Base-by-base conservation (phyloP, 1,284 basidiomycete genomes). In the Ustilago hordei region DNA sequence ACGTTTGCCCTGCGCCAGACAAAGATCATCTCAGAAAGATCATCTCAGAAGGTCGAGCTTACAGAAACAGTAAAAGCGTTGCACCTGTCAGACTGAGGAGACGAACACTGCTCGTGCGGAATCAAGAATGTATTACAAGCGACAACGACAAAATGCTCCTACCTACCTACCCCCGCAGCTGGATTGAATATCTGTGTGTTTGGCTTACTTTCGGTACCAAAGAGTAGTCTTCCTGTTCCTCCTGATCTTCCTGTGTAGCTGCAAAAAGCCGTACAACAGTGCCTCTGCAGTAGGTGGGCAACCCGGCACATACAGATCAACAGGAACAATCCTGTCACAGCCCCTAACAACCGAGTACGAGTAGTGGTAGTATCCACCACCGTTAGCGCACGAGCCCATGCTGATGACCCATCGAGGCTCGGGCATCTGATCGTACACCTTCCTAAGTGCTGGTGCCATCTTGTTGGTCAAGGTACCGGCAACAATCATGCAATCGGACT, bases 401-500 rank as follows among this genome's bases (percentile, higher is more conserved):
- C 95, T 97, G 85, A 99, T 94, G 66, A 99, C 97, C 96, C 96
- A 99, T 32, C 83, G 81, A 32, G 80, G 86, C 75, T 85, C 73
- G 58, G 85, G 86, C 85, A 87, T 87, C 78, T 83, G 80, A 69
- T 81, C 78, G 74, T 84, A 74, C 74, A 76, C 84, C 75, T 79
- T 71, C 55, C 79, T 63, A 70, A 75, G 67, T 55, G 80, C 77
- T 1, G 97, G 97, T 4, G 95, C 97, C 97, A 99, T 99, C 89
- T 99, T 99, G 90, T 99, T 99, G 79, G 97, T 99, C 81, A 99
- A 88, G 0, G 97, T 99, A 36, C 97, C 97, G 53, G 97, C 96
- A 61, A 99, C 97, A 85, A 99, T 99, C 97, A 99, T 99, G 85
- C 99, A 93, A 86, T 99, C 96, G 69, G 93, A 94, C 89, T 98